These are phyloP conservation scores for Zygosaccharomyces sapae DNA, from an alignment of 1,139 yeast genomes.

Conservation along the genomic window DNA sequence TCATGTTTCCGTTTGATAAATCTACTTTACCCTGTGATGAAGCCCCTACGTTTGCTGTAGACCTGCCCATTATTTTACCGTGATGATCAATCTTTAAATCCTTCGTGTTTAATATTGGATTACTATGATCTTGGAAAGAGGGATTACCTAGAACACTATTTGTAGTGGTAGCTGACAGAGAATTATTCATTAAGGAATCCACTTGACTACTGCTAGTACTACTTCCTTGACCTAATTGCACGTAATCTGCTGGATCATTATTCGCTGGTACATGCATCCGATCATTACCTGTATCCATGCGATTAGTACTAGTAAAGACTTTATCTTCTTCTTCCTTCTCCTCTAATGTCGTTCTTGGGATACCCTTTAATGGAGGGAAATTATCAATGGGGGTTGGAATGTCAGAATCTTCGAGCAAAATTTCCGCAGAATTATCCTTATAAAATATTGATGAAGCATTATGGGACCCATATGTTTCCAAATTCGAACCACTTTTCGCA, in stretches of 20 bases:
- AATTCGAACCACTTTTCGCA: slow-evolving; percentile 3
- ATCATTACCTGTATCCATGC: slow-evolving; percentile 1
- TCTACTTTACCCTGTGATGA: not conserved
- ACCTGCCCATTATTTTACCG: not conserved
- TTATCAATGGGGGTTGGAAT: slow-evolving; percentile 17
- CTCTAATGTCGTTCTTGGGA: slow-evolving; percentile 18
- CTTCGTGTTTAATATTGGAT: slow-evolving; percentile 14
- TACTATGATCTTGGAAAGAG: slow-evolving; percentile 15
- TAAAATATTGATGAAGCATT: slow-evolving; percentile 10
- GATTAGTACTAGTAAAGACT: not conserved
- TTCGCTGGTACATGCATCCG: slow-evolving; percentile 2
- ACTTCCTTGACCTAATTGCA: slow-evolving; percentile 18
- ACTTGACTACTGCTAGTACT: slow-evolving; percentile 27
- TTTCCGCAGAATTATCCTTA: slow-evolving; percentile 13
- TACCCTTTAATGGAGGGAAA: slow-evolving; percentile 19
- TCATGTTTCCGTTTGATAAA: not conserved
- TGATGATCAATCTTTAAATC: slow-evolving; percentile 12
- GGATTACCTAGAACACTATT: slow-evolving; percentile 10
- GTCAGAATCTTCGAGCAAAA: slow-evolving; percentile 16
- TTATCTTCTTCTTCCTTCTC: slow-evolving; percentile 17
- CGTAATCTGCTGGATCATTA: slow-evolving; percentile 10
- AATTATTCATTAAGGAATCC: slow-evolving; percentile 27
- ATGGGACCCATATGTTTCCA: slow-evolving; percentile 6
- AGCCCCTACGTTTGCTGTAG: not conserved
- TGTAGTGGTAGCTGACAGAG: slow-evolving; percentile 22